Base-by-base conservation (phyloP, 1,139 yeast genomes). In the Kodamaea alishanica region DNA sequence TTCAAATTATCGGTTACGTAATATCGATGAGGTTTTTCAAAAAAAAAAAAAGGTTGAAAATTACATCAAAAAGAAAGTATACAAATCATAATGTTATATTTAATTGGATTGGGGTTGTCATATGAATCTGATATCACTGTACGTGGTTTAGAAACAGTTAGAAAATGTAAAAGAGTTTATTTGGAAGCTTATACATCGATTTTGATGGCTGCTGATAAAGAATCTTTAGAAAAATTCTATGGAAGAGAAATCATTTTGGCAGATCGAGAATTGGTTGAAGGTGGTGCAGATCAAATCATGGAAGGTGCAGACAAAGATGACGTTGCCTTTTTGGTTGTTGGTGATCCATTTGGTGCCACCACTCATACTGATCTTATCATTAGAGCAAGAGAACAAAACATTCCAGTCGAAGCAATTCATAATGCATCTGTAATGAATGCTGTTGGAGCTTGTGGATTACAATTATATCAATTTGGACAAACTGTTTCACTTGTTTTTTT, bases 351-450 rank as follows among this genome's bases (percentile, higher is more conserved):
- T 59, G 98, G 98, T 26, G 98, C 98, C 31, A 92, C 98, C 5
- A 92, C 98, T 0, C 98, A 92, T 62, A 88, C 97, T 0, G 98
- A 92, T 65, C 73, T 92, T 48, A 88, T 89, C 30, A 76, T 92
- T 43, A 73, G 98, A 52, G 97, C 97, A 27, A 77, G 95, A 51
- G 95, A 86, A 61, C 71, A 82, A 46, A 79, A 79, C 2, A 87
- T 92, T 55, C 69, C 75, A 41, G 88, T 86, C 33, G 94, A 86
- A 55, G 77, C 86, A 36, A 79, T 92, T 43, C 98, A 92, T 65
- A 92, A 92, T 62, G 98, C 98, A 2, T 86, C 96, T 22, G 95
- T 92, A 20, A 89, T 92, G 97, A 92, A 92, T 59, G 98, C 98
- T 0, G 95, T 92, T 22, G 98, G 98, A 9, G 95, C 97, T 1